These are phyloP conservation scores for Corylus avellana DNA, from an alignment of 306 rosid genomes.

Conservation along the genomic window DNA sequence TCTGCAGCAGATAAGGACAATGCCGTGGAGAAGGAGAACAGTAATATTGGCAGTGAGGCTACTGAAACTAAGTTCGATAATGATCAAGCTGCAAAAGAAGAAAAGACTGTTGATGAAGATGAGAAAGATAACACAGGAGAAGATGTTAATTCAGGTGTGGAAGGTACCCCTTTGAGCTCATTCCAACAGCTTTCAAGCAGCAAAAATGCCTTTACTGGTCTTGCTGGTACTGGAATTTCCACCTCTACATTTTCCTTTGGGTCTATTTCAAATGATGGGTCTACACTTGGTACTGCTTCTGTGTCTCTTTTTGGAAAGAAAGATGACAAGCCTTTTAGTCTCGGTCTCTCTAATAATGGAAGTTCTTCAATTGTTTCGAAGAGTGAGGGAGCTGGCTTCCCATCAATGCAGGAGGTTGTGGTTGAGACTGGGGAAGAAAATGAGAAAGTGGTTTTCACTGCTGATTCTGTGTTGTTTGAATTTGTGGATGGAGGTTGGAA, in stretches of 20 bases:
- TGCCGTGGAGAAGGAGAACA: slow-evolving; percentile 26
- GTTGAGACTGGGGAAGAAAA: slow-evolving; percentile 97
- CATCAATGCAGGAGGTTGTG: slow-evolving; percentile 72
- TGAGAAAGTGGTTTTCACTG: slow-evolving; percentile 66
- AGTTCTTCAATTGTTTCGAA: slow-evolving; percentile 59
- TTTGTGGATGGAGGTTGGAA: slow-evolving; percentile 82
- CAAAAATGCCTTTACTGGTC: slow-evolving; percentile 96
- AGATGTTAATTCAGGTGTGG: slow-evolving; percentile 46
- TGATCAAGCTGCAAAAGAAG: slow-evolving; percentile 30
- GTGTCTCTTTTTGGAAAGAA: slow-evolving; percentile 55
- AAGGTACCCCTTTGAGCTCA: slow-evolving; percentile 64
- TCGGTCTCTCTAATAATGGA: slow-evolving; percentile 69
- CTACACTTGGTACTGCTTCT: slow-evolving; percentile 39
- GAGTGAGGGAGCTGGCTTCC: slow-evolving; percentile 58
- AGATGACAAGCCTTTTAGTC: slow-evolving; percentile 58
- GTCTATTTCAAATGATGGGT: slow-evolving; percentile 53
- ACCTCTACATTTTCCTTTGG: slow-evolving; percentile 78
- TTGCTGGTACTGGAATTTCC: slow-evolving; percentile 91
- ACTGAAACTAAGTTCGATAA: slow-evolving; percentile 30
- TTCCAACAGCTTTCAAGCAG: slow-evolving; percentile 86
- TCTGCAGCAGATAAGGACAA: slow-evolving; percentile 34
- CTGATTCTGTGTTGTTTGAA: slow-evolving; percentile 78
- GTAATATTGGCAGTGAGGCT: slow-evolving; percentile 28
- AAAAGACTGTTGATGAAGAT: slow-evolving; percentile 38
- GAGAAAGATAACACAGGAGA: slow-evolving; percentile 49